phyloP scores from a whole-genome alignment of 495 filamentous ascomycete species.

The Elaphomyces granulatus region DNA sequence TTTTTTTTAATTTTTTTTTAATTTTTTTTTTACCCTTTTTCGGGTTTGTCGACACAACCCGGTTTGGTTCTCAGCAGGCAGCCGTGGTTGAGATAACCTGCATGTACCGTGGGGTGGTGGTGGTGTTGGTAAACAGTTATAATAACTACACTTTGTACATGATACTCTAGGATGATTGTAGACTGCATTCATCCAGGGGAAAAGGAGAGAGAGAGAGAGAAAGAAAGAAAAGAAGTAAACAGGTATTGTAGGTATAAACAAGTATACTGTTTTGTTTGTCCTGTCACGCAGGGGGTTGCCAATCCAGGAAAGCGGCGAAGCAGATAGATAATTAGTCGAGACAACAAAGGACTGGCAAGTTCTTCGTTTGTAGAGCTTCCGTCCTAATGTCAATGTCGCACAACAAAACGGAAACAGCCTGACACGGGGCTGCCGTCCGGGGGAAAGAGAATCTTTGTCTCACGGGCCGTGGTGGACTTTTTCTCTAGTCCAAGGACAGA shows the following conservation, averaged over 20 bases:
- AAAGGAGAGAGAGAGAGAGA: slow-evolving; percentile 10
- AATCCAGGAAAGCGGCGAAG: no score
- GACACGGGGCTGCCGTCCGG: background rate
- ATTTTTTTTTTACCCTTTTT: slow-evolving; percentile 6
- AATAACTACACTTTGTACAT: background rate
- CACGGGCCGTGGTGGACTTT: background rate
- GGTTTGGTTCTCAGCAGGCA: slow-evolving; percentile 14
- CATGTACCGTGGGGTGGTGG: background rate
- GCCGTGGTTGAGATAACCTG: slow-evolving; percentile 4
- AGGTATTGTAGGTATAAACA: slow-evolving; percentile 8
- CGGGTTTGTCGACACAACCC: slow-evolving; percentile 6
- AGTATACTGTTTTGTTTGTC: slow-evolving; percentile 11
- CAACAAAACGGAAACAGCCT: slow-evolving; percentile 1
- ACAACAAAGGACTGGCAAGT: background rate
- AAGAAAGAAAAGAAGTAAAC: slow-evolving; percentile 8
- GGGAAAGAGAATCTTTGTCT: background rate
- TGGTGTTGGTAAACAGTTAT: no score
- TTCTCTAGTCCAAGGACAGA: no score
- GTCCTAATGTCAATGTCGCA: slow-evolving; percentile 1
- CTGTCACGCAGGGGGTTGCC: slow-evolving; percentile 1
- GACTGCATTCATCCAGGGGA: slow-evolving; percentile 4
- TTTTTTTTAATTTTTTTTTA: no score
- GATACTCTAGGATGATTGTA: background rate
- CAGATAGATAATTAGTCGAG: background rate
- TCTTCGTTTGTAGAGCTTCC: background rate